Base-by-base conservation (phyloP, 192 early-diverging fungal genomes). In the Coemansia sp. region DNA sequence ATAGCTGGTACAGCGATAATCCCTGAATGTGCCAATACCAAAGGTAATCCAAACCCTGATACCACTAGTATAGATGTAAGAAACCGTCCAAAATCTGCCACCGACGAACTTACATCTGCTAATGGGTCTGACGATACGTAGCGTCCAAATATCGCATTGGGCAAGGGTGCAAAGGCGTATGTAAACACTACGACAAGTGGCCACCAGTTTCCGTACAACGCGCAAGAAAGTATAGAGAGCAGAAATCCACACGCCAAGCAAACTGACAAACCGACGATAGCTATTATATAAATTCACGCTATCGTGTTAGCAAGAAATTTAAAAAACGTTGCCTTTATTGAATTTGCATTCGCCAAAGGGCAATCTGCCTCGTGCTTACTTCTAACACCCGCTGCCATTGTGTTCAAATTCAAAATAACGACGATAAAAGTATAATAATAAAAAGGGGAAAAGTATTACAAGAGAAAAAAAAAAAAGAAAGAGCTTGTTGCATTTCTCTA, bases 191-290 rank as follows among this genome's bases (percentile, higher is more conserved):
- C 96, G 44, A 96, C 88, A 13, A 99, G 84, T 18, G 96, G 94
- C 88, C 94, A 93, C 97, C 97, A 99, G 78, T 95, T 97, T 75
- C 94, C 89, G 86, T 93, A 95, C 67, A 97, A 84, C 36, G 97
- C 97, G 73, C 95, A 97, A 15, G 96, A 97, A 63, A 99, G 89
- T 75, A 97, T 97, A 65, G 94, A 94, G 31, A 96, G 88, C 71
- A 99, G 86, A 70, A 97, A 95, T 33, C 97, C 97, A 64, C 87
- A 80, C 15, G 95, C 96, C 52, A 99, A 86, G 65, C 94, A 93
- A 81, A 97, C 95, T 27, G 97, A 93, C 43, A 99, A 87, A 44
- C 79, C 91, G 68, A 96, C 95, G 57, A 78, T 65, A 40, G 63
- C 63, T 65, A 65, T 3, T 8, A 65, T 12, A 13, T 33, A 15